A percentile compares a stretch with the other conserved stretches of the same genome.
phyloP scores from a whole-genome alignment of 495 filamentous ascomycete species.

The Cercophora newfieldiana region DNA sequence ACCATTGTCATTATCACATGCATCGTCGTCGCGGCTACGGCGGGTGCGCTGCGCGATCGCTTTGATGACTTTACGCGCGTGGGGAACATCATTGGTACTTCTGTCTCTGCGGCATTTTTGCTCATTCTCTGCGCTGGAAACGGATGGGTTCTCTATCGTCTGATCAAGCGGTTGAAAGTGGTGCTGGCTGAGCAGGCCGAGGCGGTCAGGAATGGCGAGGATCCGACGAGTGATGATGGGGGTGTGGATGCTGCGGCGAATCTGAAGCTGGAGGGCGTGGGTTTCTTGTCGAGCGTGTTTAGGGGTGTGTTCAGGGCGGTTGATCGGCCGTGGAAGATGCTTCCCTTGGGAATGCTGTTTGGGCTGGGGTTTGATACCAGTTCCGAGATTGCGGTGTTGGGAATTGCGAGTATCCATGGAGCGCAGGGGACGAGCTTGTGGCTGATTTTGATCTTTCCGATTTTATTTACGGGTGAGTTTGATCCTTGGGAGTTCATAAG shows the following conservation, averaged over 20 bases:
- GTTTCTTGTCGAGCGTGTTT: slow-evolving; percentile 70
- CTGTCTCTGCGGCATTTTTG: slow-evolving; percentile 78
- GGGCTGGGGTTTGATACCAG: slow-evolving; percentile 96
- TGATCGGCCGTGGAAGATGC: slow-evolving; percentile 97
- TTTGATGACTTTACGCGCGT: slow-evolving; percentile 82
- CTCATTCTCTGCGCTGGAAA: slow-evolving; percentile 83
- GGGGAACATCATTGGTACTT: slow-evolving; percentile 83
- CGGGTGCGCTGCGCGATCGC: slow-evolving; percentile 71
- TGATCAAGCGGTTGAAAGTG: slow-evolving; percentile 65
- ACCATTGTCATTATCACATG: slow-evolving; percentile 93
- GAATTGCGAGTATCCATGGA: slow-evolving; percentile 84
- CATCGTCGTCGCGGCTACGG: slow-evolving; percentile 85
- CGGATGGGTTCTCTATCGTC: slow-evolving; percentile 75
- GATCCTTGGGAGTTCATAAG: background rate
- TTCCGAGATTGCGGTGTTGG: slow-evolving; percentile 87
- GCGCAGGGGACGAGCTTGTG: slow-evolving; percentile 85
- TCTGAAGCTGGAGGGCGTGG: slow-evolving; percentile 73
- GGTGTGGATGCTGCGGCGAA: slow-evolving; percentile 53
- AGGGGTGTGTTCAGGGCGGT: slow-evolving; percentile 78
- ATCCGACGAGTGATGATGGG: slow-evolving; percentile 17
- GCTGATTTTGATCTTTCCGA: slow-evolving; percentile 90
- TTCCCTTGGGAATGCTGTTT: slow-evolving; percentile 86
- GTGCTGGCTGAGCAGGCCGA: slow-evolving; percentile 47
- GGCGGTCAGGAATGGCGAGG: slow-evolving; percentile 17
- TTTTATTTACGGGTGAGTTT: slow-evolving; percentile 77